Evolutionary conservation across 2,329 filamentous ascomycete genomes (phyloP).

Genomic region (Claviceps digitariae): DNA sequence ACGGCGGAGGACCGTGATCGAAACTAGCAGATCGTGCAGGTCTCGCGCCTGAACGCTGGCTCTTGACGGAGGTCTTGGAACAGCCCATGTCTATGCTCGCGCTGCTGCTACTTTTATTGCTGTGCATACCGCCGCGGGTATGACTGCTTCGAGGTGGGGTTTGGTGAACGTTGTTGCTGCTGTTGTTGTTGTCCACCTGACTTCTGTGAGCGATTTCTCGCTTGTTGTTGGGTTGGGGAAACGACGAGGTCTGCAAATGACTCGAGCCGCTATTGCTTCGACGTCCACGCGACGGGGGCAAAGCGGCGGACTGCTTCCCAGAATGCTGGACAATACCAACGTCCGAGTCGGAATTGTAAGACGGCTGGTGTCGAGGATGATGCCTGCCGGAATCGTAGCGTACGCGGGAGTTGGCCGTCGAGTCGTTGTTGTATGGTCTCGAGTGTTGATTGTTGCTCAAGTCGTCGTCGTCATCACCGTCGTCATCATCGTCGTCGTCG

Average conservation of each 20-base stretch:
- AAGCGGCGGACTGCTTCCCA: not conserved
- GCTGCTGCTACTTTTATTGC: slow-evolving; percentile 61
- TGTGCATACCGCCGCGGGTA: slow-evolving; percentile 44
- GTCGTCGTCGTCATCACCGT: not conserved
- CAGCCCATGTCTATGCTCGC: slow-evolving; percentile 55
- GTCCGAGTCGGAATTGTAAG: slow-evolving; percentile 51
- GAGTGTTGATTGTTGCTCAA: slow-evolving; percentile 4
- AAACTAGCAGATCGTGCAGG: slow-evolving; percentile 57
- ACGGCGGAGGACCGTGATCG: slow-evolving; percentile 39
- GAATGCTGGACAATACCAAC: slow-evolving; percentile 37
- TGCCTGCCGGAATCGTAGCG: not conserved
- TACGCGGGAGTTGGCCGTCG: not conserved
- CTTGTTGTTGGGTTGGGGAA: slow-evolving; percentile 50
- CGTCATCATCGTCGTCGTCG: not conserved
- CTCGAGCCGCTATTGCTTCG: slow-evolving; percentile 74
- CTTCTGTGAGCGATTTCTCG: slow-evolving; percentile 30
- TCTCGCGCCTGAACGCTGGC: slow-evolving; percentile 42
- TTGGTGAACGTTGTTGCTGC: slow-evolving; percentile 16
- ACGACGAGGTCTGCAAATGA: slow-evolving; percentile 43
- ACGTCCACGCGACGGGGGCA: slow-evolving; percentile 36
- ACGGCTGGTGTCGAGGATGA: slow-evolving; percentile 25
- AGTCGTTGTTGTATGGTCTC: slow-evolving; percentile 8
- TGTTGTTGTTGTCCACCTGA: too few species aligned
- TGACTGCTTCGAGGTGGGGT: slow-evolving; percentile 29
- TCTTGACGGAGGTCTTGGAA: slow-evolving; percentile 40